Conservation (phyloP, 306 rosid genomes). For the Citrullus amarus region DNA sequence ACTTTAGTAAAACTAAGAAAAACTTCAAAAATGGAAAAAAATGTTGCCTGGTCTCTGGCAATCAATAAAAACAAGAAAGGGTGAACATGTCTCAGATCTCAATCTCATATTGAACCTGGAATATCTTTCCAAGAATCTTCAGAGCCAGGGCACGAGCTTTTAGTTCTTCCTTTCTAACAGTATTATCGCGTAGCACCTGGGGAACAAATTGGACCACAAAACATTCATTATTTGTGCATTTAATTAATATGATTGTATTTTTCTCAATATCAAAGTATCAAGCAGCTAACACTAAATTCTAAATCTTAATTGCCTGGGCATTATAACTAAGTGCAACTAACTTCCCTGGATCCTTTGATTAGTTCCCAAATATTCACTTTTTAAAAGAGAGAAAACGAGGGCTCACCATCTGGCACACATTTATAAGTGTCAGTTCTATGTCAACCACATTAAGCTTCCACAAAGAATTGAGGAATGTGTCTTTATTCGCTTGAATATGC, state of each 20-base stretch:
- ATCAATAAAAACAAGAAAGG: not conserved
- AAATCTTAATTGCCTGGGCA: not conserved
- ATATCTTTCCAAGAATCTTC: conserved; percentile 71
- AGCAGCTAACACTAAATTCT: not conserved
- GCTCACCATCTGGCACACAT: conserved; percentile 90
- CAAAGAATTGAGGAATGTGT: conserved; percentile 59
- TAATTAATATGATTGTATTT: not conserved
- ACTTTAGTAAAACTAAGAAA: not conserved
- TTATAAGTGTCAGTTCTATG: conserved; percentile 78
- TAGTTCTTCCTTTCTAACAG: conserved; percentile 65
- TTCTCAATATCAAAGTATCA: not conserved
- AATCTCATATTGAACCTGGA: conserved; percentile 39
- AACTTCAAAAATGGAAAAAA: not conserved
- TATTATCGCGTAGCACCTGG: conserved; percentile 72
- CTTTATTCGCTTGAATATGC: conserved; percentile 60
- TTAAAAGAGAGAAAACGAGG: not conserved
- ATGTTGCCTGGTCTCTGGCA: not conserved
- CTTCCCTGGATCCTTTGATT: not conserved
- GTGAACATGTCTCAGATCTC: not conserved
- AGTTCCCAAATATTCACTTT: conserved; percentile 4
- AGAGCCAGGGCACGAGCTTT: conserved; percentile 72
- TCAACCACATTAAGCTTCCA: conserved; percentile 95
- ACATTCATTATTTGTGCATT: not conserved
- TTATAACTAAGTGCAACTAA: not conserved
- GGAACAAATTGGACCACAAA: conserved; percentile 10